Percentiles rank a stretch among this genome's conserved stretches.
Evolutionary conservation across 164 flowering plant species (phyloP).

Genomic region (Liquidambar formosana): DNA sequence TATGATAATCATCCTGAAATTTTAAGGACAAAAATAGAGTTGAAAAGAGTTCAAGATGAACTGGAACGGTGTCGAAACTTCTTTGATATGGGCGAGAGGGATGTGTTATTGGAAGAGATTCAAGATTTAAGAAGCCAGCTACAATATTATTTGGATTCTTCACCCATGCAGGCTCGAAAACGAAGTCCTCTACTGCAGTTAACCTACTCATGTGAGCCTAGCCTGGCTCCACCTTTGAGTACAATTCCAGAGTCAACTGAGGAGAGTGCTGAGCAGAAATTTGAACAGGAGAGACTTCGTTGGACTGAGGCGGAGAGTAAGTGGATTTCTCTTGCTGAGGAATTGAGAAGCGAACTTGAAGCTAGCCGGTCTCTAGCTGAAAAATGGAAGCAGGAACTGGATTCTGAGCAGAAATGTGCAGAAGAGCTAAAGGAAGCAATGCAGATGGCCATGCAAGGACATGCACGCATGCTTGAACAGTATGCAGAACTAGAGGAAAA

Average conservation of each 20-base stretch:
- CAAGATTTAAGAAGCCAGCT: slow-evolving; percentile 82
- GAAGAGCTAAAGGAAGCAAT: slow-evolving; percentile 94
- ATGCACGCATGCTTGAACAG: slow-evolving; percentile 95
- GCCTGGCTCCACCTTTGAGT: slow-evolving; percentile 36
- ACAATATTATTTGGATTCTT: slow-evolving; percentile 67
- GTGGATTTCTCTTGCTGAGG: slow-evolving; percentile 89
- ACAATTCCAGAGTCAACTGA: slow-evolving; percentile 49
- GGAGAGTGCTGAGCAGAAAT: slow-evolving; percentile 51
- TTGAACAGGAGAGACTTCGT: slow-evolving; percentile 68
- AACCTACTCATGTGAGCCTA: slow-evolving; percentile 60
- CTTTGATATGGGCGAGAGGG: slow-evolving; percentile 86
- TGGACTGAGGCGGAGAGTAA: slow-evolving; percentile 89
- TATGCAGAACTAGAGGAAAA: slow-evolving; percentile 95
- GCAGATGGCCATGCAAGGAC: slow-evolving; percentile 96
- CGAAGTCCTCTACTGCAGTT: slow-evolving; percentile 52
- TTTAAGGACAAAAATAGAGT: slow-evolving; percentile 61
- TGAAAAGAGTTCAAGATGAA: slow-evolving; percentile 79
- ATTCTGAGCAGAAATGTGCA: slow-evolving; percentile 76
- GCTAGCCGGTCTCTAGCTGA: slow-evolving; percentile 52
- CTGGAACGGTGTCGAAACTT: slow-evolving; percentile 68
- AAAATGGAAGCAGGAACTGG: slow-evolving; percentile 65
- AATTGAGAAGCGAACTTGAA: slow-evolving; percentile 72
- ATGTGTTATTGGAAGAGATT: slow-evolving; percentile 89
- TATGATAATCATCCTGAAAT: slow-evolving; percentile 91
- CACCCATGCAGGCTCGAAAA: slow-evolving; percentile 43